Evolutionary conservation across 441 rosid genomes (phyloP).

Genomic region (Populus hybrid): DNA sequence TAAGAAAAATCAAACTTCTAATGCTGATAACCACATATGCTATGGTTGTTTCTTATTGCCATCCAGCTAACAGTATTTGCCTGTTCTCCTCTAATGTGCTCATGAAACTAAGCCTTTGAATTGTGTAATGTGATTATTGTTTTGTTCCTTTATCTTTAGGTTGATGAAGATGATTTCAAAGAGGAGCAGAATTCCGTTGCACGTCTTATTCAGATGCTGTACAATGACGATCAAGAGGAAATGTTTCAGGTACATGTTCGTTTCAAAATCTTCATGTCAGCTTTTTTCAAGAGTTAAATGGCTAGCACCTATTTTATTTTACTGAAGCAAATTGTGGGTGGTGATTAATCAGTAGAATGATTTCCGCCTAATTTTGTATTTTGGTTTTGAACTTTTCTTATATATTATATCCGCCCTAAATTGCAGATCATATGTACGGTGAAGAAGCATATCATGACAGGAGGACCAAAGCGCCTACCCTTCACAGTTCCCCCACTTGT

Average conservation of each 20-base stretch:
- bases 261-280: not conserved
- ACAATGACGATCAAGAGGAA: conserved; percentile 86
- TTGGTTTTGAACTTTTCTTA: not conserved
- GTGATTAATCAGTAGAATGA: not conserved
- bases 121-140: not conserved
- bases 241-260: conserved; percentile 77
- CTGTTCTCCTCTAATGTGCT: not conserved
- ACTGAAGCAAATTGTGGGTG: no score
- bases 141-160: conserved; percentile 34
- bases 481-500: conserved; percentile 88
- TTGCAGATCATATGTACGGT: conserved; percentile 71
- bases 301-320: no score
- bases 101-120: not conserved
- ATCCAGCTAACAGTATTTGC: not conserved
- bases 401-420: not conserved
- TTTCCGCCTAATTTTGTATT: not conserved
- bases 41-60: not conserved
- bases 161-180: conserved; percentile 94
- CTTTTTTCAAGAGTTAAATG: no score
- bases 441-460: conserved; percentile 75
- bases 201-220: conserved; percentile 88
- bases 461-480: conserved; percentile 87
- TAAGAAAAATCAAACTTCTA: not conserved
- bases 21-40: not conserved
- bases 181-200: conserved; percentile 98